Evolutionary conservation across 2,329 filamentous ascomycete species (phyloP).

Genomic region (Xylariaceae sp.): DNA sequence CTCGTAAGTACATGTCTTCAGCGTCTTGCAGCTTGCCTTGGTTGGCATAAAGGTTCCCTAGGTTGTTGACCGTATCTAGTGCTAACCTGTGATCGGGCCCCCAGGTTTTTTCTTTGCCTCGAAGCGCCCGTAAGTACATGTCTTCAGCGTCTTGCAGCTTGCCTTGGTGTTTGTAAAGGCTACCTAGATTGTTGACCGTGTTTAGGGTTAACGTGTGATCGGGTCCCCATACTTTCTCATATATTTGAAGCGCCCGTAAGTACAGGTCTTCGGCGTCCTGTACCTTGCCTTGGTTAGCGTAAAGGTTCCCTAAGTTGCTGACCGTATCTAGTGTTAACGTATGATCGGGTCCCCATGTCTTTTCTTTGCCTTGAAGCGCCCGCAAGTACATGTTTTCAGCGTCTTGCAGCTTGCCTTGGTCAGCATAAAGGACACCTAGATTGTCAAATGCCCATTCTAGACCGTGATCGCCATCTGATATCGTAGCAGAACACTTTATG

Average conservation of each 20-base stretch:
- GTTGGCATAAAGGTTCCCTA: slow-evolving; percentile 40
- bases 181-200: background rate
- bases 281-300: too few relatives aligned
- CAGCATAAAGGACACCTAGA: slow-evolving; percentile 40
- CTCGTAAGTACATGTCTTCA: slow-evolving; percentile 41
- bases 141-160: background rate
- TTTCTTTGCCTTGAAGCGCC: slow-evolving; percentile 38
- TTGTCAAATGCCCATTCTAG: slow-evolving; percentile 34
- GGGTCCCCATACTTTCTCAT: background rate
- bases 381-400: slow-evolving; percentile 41
- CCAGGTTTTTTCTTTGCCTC: background rate
- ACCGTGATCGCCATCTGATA: background rate
- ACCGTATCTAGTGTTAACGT: slow-evolving; percentile 6
- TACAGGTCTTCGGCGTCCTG: background rate
- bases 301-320: slow-evolving; percentile 8
- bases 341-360: background rate
- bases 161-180: background rate
- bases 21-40: slow-evolving; percentile 39
- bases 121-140: background rate
- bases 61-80: slow-evolving; percentile 30
- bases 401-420: slow-evolving; percentile 37
- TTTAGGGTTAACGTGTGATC: background rate
- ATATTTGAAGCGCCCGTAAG: background rate
- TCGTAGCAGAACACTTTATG: background rate
- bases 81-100: background rate